Conservation (phyloP, 1,284 basidiomycete genomes). For the Apiotrichum veenhuisii region DNA sequence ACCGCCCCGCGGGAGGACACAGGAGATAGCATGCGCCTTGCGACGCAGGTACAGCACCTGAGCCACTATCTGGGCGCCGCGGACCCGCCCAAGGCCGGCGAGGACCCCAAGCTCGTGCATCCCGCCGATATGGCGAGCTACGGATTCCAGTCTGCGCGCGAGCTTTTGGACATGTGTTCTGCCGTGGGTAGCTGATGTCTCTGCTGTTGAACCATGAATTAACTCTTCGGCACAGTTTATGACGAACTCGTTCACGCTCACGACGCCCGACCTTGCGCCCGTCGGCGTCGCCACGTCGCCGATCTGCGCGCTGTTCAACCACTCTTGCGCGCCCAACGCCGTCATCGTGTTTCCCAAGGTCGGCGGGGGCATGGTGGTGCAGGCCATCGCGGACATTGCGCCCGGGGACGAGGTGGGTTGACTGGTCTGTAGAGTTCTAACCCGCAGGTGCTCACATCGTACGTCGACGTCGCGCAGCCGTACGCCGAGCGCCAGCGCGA, state of each 20-base stretch:
- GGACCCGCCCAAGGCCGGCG: background rate
- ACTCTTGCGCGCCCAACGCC: conserved; percentile 86
- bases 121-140: conserved; percentile 38
- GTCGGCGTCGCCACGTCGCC: conserved; percentile 79
- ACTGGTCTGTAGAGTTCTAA: conserved; percentile 42
- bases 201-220: background rate
- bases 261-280: conserved; percentile 66
- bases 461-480: conserved; percentile 78
- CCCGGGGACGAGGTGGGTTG: conserved; percentile 64
- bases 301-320: conserved; percentile 75
- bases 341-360: conserved; percentile 76
- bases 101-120: conserved; percentile 12
- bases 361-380: conserved; percentile 59
- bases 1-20: conserved; percentile 47
- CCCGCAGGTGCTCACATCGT: conserved; percentile 63
- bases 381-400: conserved; percentile 63
- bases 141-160: conserved; percentile 34
- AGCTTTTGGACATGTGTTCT: conserved; percentile 41
- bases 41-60: conserved; percentile 38
- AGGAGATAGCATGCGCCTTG: conserved; percentile 27
- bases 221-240: conserved; percentile 59
- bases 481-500: conserved; percentile 57
- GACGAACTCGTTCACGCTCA: conserved; percentile 82
- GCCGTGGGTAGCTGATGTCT: conserved; percentile 27
- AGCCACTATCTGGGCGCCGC: conserved; percentile 37